phyloP scores from a whole-genome alignment of 306 rosid species.

The Vicia villosa region DNA sequence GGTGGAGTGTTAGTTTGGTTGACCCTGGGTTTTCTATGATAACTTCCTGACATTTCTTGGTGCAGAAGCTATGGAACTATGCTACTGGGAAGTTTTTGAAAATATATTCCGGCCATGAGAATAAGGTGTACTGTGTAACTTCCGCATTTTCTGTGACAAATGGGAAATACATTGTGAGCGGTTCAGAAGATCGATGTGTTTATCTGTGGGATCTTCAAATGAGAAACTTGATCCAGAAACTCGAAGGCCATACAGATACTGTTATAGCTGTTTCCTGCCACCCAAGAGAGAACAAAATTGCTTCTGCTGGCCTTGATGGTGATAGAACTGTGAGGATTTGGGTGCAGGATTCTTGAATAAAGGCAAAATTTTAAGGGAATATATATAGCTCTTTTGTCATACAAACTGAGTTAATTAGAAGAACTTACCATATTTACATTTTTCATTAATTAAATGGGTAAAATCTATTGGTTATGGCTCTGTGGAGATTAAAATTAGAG shows the following conservation, averaged over 20 bases:
- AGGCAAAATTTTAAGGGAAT: constrained; percentile 23
- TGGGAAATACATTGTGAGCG: constrained; percentile 85
- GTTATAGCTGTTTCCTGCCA: constrained; percentile 88
- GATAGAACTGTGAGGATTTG: constrained; percentile 83
- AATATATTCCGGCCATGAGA: constrained; percentile 68
- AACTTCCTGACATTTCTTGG: constrained; percentile 29
- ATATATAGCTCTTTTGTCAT: not conserved
- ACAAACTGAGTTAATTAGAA: not conserved
- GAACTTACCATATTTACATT: not conserved
- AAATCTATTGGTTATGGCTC: too few relatives aligned
- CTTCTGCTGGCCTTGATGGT: constrained; percentile 77
- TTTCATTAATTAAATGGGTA: too few relatives aligned
- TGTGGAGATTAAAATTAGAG: too few relatives aligned
- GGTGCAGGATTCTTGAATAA: constrained; percentile 67
- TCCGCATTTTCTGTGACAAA: constrained; percentile 88
- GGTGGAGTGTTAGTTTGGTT: not conserved
- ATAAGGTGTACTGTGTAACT: constrained; percentile 66
- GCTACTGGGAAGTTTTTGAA: constrained; percentile 64
- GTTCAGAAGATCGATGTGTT: constrained; percentile 85
- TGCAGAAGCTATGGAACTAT: constrained; percentile 94
- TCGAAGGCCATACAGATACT: constrained; percentile 86
- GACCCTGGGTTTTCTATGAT: constrained; percentile 13
- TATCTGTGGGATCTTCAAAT: constrained; percentile 92
- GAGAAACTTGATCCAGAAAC: constrained; percentile 81
- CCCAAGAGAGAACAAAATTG: constrained; percentile 84